Evolutionary conservation across 257 asterid genomes (phyloP).

Genomic region (Cynanchum wilfordii): DNA sequence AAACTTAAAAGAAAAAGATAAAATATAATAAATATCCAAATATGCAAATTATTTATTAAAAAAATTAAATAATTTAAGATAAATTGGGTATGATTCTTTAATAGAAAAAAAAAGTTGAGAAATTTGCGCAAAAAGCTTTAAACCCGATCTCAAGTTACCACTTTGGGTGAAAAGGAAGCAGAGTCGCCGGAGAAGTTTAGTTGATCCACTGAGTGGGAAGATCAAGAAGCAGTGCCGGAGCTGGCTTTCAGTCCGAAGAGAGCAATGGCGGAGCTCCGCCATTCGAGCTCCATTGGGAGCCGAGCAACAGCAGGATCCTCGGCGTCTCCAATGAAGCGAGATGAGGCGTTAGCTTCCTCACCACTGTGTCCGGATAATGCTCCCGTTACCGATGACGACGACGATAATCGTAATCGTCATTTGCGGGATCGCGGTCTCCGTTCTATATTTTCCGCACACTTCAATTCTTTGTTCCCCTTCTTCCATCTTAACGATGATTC

Average conservation of each 20-base stretch:
- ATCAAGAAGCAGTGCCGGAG: conserved; percentile 23
- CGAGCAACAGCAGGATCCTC: conserved; percentile 52
- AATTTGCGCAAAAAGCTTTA: background rate
- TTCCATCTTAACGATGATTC: conserved; percentile 51
- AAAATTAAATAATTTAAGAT: too few species aligned
- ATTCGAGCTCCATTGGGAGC: conserved; percentile 78
- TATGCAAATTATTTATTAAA: too few species aligned
- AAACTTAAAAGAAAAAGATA: too few species aligned
- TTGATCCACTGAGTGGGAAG: conserved; percentile 3
- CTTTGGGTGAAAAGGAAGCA: background rate
- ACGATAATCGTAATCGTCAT: conserved; percentile 67
- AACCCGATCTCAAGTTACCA: conserved; percentile 13
- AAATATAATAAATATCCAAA: too few species aligned
- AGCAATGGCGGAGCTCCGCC: conserved; percentile 99
- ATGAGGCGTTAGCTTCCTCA: conserved; percentile 27
- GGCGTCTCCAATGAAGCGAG: conserved; percentile 58
- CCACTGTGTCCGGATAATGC: conserved; percentile 24
- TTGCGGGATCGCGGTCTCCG: conserved; percentile 74
- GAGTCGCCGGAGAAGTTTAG: background rate
- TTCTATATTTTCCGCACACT: conserved; percentile 25
- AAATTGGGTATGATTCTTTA: too few species aligned
- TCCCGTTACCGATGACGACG: conserved; percentile 32
- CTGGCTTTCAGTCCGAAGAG: conserved; percentile 99
- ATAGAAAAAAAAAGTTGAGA: background rate
- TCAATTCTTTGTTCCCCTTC: conserved; percentile 43